Evolutionary conservation across 2,329 filamentous ascomycete species (phyloP).

Genomic region (Epicoccum sorghinum): DNA sequence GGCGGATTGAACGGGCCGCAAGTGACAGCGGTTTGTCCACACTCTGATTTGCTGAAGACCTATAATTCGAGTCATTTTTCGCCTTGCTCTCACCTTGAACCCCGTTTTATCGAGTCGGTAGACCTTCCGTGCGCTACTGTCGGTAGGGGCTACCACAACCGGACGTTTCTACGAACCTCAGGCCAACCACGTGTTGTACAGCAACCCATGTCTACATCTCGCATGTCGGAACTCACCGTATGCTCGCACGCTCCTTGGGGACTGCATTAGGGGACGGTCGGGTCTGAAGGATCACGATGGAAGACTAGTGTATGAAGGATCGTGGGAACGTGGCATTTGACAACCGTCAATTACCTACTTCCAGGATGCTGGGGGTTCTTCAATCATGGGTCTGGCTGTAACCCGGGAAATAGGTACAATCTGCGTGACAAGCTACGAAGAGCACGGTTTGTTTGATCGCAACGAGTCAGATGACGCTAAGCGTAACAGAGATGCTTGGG

Average conservation of each 20-base stretch:
- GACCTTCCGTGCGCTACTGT: neutral
- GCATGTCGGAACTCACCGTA: neutral
- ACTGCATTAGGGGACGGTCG: neutral
- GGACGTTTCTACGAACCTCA: neutral
- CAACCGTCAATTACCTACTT: too few species aligned
- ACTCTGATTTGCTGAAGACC: constrained; percentile 7
- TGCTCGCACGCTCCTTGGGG: neutral
- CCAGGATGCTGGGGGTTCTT: too few species aligned
- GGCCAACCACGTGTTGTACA: constrained; percentile 4
- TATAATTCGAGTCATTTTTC: constrained; percentile 3
- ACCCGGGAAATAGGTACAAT: too few species aligned
- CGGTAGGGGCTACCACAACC: neutral
- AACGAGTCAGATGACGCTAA: too few species aligned
- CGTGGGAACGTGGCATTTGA: too few species aligned
- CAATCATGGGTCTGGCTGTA: too few species aligned
- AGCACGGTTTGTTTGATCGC: too few species aligned
- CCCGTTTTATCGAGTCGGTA: neutral
- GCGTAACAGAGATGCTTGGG: too few species aligned
- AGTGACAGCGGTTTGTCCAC: constrained; percentile 11
- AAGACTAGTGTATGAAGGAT: neutral
- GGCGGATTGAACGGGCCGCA: constrained; percentile 2
- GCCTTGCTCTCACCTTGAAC: neutral
- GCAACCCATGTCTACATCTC: neutral
- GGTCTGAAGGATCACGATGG: neutral
- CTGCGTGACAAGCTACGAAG: too few species aligned